Base-by-base conservation (phyloP, 1,284 basidiomycete genomes). In the Phlebopus sp. region DNA sequence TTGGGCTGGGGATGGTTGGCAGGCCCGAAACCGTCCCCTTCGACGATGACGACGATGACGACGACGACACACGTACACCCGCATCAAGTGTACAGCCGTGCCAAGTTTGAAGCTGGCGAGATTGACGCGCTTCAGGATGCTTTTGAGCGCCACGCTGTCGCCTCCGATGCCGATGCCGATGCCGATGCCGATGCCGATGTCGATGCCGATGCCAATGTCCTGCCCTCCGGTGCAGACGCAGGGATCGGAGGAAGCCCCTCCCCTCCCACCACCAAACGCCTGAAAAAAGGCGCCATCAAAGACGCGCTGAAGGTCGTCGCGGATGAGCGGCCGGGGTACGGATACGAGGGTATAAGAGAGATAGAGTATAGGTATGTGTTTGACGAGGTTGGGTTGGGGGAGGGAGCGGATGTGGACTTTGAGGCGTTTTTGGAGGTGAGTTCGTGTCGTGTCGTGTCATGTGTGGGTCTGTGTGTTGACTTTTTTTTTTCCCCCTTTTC, bases 401-500 rank as follows among this genome's bases (percentile, higher is more conserved):
- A 66, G 31, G 72, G 74, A 57, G 66, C 69, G 34, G 76, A 76
- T 18, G 66, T 92, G 38, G 81, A 83, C 54, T 82, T 89, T 59
- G 83, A 92, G 58, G 85, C 88, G 62, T 92, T 92, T 62, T 72
- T 92, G 38, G 89, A 92, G 78, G 85, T 89, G 54, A 21, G 77
- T 70, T 35, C 36, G 4, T 47, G 39, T 44, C n/a, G n/a, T n/a
- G n/a, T n/a, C n/a, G n/a, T n/a, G n/a, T n/a, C n/a, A n/a, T n/a
- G n/a, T n/a, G n/a, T n/a, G n/a, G 34, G 39, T 38, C 43, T 50
- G 34, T 40, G 25, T 52, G 37, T 44, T 44, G 32, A 31, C 51
- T 39, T 25, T 8, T 25, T 25, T 25, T 8, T 8, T 25, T 8
- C 8, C 25, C 25, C 8, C 8, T 29, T 29, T 29, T 8, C 27